A percentile compares a stretch with the other conserved stretches of the same genome.
phyloP scores from a whole-genome alignment of 2,329 filamentous ascomycete species.

The Zymoseptoria passerinii region DNA sequence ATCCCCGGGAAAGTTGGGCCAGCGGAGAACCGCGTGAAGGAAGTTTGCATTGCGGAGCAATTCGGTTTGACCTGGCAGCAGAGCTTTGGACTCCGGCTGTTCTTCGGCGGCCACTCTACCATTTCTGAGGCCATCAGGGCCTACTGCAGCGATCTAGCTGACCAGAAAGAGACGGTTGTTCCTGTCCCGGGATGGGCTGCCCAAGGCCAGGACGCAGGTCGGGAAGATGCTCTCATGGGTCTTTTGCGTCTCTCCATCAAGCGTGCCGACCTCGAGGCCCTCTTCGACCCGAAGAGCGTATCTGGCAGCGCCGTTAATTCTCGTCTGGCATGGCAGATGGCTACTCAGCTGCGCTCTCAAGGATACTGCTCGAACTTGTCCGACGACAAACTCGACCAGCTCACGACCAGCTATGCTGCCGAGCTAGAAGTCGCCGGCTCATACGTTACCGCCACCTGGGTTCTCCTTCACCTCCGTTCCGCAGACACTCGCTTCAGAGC shows the following conservation, averaged over 20 bases:
- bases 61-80: conserved; percentile 91
- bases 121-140: conserved; percentile 63
- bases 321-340: conserved; percentile 77
- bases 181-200: conserved; percentile 57
- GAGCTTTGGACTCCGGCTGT: conserved; percentile 81
- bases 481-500: conserved; percentile 17
- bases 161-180: conserved; percentile 58
- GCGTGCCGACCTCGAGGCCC: conserved; percentile 50
- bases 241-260: conserved; percentile 57
- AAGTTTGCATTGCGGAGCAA: conserved; percentile 72
- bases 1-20: conserved; percentile 71
- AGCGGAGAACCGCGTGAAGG: conserved; percentile 69
- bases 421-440: conserved; percentile 25
- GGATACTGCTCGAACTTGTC: conserved; percentile 18
- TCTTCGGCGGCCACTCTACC: conserved; percentile 67
- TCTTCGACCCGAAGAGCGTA: conserved; percentile 68
- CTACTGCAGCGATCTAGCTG: conserved; percentile 65
- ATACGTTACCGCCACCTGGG: conserved; percentile 24
- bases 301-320: conserved; percentile 67
- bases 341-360: conserved; percentile 44
- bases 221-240: conserved; percentile 79
- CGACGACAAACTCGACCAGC: conserved; percentile 50
- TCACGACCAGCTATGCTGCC: conserved; percentile 46
- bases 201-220: conserved; percentile 35
- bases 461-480: conserved; percentile 26